phyloP scores from a whole-genome alignment of 1,284 basidiomycete species.

The Inonotus obliquus region DNA sequence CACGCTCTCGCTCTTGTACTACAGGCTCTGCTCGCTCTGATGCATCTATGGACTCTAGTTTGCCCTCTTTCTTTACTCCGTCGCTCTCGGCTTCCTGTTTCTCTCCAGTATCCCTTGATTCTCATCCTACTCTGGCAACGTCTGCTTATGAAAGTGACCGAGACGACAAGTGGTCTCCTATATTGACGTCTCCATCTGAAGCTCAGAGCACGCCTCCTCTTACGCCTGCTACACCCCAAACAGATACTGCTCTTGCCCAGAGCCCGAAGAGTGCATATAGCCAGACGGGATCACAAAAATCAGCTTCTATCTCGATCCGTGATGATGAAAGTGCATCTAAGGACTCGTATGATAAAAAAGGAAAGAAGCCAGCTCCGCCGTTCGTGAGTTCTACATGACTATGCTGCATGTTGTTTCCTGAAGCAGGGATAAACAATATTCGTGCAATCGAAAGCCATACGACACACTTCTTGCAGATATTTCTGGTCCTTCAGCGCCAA shows the following conservation, averaged over 20 bases:
- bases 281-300: background rate
- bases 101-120: background rate
- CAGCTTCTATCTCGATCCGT: conserved; percentile 1
- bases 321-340: background rate
- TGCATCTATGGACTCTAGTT: conserved; percentile 2
- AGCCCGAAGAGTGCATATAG: background rate
- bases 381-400: conserved; percentile 1
- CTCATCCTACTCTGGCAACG: background rate
- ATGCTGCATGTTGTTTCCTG: background rate
- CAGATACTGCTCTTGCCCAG: background rate
- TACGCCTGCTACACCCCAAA: background rate
- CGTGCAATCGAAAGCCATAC: conserved; percentile 14
- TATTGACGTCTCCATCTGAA: conserved; percentile 3
- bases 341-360: conserved; percentile 3
- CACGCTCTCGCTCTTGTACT: conserved; percentile 11
- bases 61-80: background rate
- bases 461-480: conserved; percentile 26
- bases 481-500: background rate
- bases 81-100: background rate
- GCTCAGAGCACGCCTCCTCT: conserved; percentile 5
- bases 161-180: conserved; percentile 12
- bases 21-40: background rate
- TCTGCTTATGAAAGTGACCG: conserved; percentile 1
- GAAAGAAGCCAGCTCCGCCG: conserved; percentile 13
- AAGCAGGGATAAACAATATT: background rate